phyloP scores from a whole-genome alignment of 2,329 filamentous ascomycete species.

The Colletotrichum liaoningense region DNA sequence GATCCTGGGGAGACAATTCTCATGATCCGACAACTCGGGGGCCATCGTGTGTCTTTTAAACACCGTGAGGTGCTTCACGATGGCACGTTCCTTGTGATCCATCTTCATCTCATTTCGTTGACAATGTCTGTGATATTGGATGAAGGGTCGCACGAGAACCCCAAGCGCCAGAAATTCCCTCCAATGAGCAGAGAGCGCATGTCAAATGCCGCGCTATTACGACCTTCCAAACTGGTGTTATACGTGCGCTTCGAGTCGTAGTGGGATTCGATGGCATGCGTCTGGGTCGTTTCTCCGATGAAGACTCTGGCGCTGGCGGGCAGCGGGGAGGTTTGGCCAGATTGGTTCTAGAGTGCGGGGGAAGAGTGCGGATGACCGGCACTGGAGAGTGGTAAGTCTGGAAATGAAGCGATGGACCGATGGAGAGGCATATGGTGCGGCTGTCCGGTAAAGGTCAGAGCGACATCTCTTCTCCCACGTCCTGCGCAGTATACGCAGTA shows the following conservation, averaged over 20 bases:
- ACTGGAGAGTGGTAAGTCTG: background rate
- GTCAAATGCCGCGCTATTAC: background rate
- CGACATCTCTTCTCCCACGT: background rate
- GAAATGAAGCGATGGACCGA: background rate
- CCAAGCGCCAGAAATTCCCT: background rate
- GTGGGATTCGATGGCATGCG: background rate
- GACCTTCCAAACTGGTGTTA: constrained; percentile 1
- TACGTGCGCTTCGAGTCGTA: background rate
- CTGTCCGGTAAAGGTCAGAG: background rate
- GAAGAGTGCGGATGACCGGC: background rate
- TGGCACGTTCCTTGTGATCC: background rate
- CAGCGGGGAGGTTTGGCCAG: background rate
- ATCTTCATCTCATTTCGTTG: background rate
- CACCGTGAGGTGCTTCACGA: background rate
- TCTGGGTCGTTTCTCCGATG: background rate
- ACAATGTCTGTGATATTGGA: background rate
- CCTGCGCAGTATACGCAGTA: background rate
- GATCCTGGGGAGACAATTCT: background rate
- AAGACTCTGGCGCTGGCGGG: background rate
- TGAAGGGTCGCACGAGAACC: background rate
- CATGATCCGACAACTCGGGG: background rate
- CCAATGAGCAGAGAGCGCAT: constrained; percentile 6
- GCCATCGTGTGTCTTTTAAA: background rate
- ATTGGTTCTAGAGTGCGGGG: background rate
- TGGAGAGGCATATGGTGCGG: background rate